Base-by-base conservation (phyloP, 331 rosid genomes). In the Acacia concinna region DNA sequence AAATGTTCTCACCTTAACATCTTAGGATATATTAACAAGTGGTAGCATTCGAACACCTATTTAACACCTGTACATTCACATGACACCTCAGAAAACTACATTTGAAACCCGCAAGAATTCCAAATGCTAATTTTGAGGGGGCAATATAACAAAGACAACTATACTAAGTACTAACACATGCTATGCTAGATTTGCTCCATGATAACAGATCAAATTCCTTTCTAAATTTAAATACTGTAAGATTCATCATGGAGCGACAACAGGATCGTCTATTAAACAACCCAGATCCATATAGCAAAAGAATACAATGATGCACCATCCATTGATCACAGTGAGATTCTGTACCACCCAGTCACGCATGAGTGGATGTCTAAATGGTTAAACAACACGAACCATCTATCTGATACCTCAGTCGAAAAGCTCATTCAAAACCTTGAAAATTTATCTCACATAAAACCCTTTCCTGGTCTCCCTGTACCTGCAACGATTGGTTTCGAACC, bases 281-380 rank as follows among this genome's bases (percentile, higher is more conserved):
- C 60, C n/a, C 38, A 66, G 56, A 86, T 25, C 77, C 66, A 64
- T 74, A 30, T 44, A 15, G 78, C 30, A 51, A 80, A 84, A 4
- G 20, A 73, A 73, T 64, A 43, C 59, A 68, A 64, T 37, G 56
- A 79, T 54, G 77, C 75, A 78, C 27, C 79, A 65, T 57, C 59
- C 75, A 77, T 81, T 52, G 37, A 79, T 80, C 82, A 86, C 85
- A 86, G 87, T 73, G 86, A 85, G 82, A 83, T 78, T 82, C 82
- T 84, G 88, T 83, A 79, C 25, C 46, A 78, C 77, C 69, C 74
- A 38, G 75, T 28, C 80, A 63, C 59, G 32, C 74, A 20, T 60
- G n/a, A 63, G 56, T 38, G 31, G 79, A 46, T 37, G 66, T 54
- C 71, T 72, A 65, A 64, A 65, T 44, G 68, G 62, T 62, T 69